phyloP scores from a whole-genome alignment of 805 yeast species.

The Monosporozyma unispora region DNA sequence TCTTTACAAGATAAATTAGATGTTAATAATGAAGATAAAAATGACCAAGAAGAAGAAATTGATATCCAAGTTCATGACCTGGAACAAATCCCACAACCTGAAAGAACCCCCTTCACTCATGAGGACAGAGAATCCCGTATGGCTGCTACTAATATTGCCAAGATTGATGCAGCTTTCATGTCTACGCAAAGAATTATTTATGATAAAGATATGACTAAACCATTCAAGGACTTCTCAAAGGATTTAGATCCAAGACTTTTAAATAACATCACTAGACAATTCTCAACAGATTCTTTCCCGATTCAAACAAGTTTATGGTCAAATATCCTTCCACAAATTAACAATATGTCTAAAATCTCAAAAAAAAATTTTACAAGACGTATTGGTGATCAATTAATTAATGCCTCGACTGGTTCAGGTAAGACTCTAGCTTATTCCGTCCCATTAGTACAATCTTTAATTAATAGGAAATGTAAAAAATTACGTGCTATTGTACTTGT shows the following conservation, averaged over 20 bases:
- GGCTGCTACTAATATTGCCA: neutral
- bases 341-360: slow-evolving; percentile 17
- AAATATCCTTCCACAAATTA: slow-evolving; percentile 20
- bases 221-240: slow-evolving; percentile 14
- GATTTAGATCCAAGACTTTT: slow-evolving; percentile 26
- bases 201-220: slow-evolving; percentile 20
- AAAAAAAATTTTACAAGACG: slow-evolving; percentile 41
- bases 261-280: slow-evolving; percentile 22
- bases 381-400: slow-evolving; percentile 72
- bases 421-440: slow-evolving; percentile 83
- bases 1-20: slow-evolving; percentile 22
- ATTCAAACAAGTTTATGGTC: slow-evolving; percentile 27
- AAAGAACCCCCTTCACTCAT: slow-evolving; percentile 7
- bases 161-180: slow-evolving; percentile 26
- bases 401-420: slow-evolving; percentile 95
- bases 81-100: slow-evolving; percentile 82
- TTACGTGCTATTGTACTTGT: slow-evolving; percentile 70
- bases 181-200: slow-evolving; percentile 23
- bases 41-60: slow-evolving; percentile 11
- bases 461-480: slow-evolving; percentile 56
- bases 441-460: slow-evolving; percentile 68
- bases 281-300: slow-evolving; percentile 26
- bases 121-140: neutral
- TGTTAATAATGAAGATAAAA: slow-evolving; percentile 20
- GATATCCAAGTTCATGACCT: slow-evolving; percentile 31